A percentile compares a stretch with the other conserved stretches of the same genome.
Evolutionary conservation across 805 yeast species (phyloP).

Genomic region (Yamadazyma sp.): DNA sequence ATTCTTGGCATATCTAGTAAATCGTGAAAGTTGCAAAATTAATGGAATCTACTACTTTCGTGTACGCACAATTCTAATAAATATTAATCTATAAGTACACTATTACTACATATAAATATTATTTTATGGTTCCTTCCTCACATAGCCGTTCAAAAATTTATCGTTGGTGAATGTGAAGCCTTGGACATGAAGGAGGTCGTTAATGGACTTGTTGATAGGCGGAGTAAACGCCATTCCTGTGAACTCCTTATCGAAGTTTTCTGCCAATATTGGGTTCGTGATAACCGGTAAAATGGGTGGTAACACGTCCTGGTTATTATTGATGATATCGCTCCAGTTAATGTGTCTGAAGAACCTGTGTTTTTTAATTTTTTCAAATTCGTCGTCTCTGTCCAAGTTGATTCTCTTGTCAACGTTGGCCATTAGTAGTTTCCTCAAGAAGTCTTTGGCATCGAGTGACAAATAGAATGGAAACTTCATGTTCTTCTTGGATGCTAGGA

Average conservation of each 20-base stretch:
- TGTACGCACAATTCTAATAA: slow-evolving; percentile 7
- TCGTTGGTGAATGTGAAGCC: slow-evolving; percentile 45
- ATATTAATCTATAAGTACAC: slow-evolving; percentile 4
- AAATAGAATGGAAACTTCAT: slow-evolving; percentile 42
- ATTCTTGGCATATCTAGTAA: too few species aligned
- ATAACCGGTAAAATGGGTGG: slow-evolving; percentile 47
- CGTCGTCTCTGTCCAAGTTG: slow-evolving; percentile 32
- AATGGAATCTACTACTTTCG: slow-evolving; percentile 4
- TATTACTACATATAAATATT: slow-evolving; percentile 4
- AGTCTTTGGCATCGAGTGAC: slow-evolving; percentile 42
- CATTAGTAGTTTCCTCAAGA: slow-evolving; percentile 37
- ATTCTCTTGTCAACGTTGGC: slow-evolving; percentile 37
- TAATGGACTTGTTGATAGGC: slow-evolving; percentile 20
- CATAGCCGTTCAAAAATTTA: slow-evolving; percentile 25
- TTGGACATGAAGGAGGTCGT: slow-evolving; percentile 39
- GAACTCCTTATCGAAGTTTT: slow-evolving; percentile 44
- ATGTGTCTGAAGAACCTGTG: slow-evolving; percentile 42
- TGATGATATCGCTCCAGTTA: slow-evolving; percentile 37
- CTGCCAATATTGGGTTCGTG: slow-evolving; percentile 45
- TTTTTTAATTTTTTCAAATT: slow-evolving; percentile 30
- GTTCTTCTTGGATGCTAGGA: slow-evolving; percentile 30
- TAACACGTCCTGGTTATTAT: slow-evolving; percentile 15
- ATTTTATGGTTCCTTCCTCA: slow-evolving; percentile 3
- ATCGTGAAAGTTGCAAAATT: slow-evolving; percentile 1
- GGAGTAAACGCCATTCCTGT: slow-evolving; percentile 42